Conservation (phyloP, 2,329 filamentous ascomycete genomes). For the Ascomycota sp. region DNA sequence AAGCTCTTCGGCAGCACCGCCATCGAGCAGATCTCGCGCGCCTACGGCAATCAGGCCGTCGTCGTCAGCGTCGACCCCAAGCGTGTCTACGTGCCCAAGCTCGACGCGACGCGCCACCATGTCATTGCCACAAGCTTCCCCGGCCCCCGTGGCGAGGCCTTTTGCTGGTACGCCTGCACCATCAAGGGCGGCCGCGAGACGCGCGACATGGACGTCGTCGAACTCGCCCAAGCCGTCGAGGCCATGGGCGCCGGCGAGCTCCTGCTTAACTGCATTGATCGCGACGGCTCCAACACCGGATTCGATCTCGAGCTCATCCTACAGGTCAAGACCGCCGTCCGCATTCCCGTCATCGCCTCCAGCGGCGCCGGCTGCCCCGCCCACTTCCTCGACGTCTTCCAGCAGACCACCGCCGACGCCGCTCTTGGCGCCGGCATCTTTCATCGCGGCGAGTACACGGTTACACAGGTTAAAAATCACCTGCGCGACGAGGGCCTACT, state of each 20-base stretch:
- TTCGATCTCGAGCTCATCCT: conserved; percentile 83
- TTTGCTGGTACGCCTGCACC: conserved; percentile 95
- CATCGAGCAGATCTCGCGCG: conserved; percentile 81
- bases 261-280: conserved; percentile 90
- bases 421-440: conserved; percentile 95
- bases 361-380: conserved; percentile 72
- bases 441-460: conserved; percentile 84
- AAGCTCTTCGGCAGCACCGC: conserved; percentile 61
- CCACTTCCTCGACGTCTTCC: conserved; percentile 83
- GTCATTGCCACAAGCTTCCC: conserved; percentile 47
- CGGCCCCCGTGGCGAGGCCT: conserved; percentile 53
- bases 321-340: conserved; percentile 68
- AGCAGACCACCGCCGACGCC: conserved; percentile 66
- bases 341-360: conserved; percentile 84
- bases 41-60: conserved; percentile 91
- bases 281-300: conserved; percentile 79
- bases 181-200: conserved; percentile 88
- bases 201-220: conserved; percentile 77
- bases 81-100: conserved; percentile 60
- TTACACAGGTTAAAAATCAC: conserved; percentile 78
- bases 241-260: conserved; percentile 92
- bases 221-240: conserved; percentile 73
- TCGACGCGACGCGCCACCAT: conserved; percentile 47
- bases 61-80: conserved; percentile 90
- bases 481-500: conserved; percentile 47